These are phyloP conservation scores for Chondrus crispus DNA, from an alignment of 23 red algal species.

Conservation along the genomic window DNA sequence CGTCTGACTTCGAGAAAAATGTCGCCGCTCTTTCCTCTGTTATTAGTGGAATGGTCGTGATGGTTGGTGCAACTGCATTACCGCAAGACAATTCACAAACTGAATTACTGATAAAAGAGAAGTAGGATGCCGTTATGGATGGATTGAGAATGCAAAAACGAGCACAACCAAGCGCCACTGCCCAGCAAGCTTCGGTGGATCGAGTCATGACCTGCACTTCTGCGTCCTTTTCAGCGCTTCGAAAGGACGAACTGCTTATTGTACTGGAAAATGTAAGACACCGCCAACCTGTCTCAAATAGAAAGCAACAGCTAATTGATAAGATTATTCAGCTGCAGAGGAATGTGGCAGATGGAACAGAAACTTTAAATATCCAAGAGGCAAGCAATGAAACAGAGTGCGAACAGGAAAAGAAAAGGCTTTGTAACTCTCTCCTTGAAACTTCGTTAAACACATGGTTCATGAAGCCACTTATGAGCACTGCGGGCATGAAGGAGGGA, in stretches of 20 bases:
- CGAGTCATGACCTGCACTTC: background rate
- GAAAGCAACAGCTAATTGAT: background rate
- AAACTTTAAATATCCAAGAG: background rate
- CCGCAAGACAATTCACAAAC: background rate
- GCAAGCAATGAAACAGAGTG: background rate
- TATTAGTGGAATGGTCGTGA: background rate
- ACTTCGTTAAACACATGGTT: background rate
- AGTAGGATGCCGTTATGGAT: background rate
- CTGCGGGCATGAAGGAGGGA: conserved; percentile 5
- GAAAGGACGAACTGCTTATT: background rate
- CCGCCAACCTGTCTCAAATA: background rate
- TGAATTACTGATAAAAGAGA: background rate
- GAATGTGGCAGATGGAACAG: background rate
- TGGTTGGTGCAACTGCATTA: background rate
- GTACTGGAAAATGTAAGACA: background rate
- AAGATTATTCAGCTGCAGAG: background rate
- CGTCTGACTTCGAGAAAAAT: background rate
- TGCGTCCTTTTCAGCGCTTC: background rate
- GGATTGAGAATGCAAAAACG: background rate
- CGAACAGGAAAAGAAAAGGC: background rate
- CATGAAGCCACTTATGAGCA: conserved; percentile 16
- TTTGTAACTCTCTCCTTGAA: background rate
- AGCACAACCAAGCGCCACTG: no score
- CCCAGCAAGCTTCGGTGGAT: background rate
- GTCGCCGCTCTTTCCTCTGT: background rate